Base-by-base conservation (phyloP, 192 early-diverging fungal species). In the Coemansia sp. region DNA sequence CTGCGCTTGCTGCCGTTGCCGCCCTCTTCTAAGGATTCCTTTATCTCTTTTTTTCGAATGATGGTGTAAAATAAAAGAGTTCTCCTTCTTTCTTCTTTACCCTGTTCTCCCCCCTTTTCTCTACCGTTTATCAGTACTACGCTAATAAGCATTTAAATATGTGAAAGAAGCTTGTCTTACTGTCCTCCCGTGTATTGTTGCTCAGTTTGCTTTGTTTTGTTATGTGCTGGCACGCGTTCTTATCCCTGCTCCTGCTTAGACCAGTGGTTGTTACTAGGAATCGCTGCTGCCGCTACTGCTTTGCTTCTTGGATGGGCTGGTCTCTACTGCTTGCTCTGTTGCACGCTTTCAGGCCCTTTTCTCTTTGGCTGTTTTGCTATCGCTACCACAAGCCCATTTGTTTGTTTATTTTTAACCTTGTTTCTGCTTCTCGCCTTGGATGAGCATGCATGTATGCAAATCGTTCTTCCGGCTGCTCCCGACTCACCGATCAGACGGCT, bases 21-120 rank as follows among this genome's bases (percentile, higher is more conserved):
- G 77, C 77, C 16, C 46, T 80, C 48, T 80, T 74, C 69, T 80
- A 80, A 22, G 16, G n/a, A 2, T 18, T 62, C 9, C 41, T 42
- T 19, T 7, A 1, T 32, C 39, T 65, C 26, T 11, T 48, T 47
- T 52, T 0, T 52, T 22, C n/a, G 42, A 43, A 43, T 43, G 13
- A 43, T 43, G 37, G 37, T 36, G 37, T 41, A 60, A 39, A 21
- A 32, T n/a, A 21, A 37, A 61, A 61, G 41, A 43, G 8, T 8
- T 8, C 4, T 43, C 42, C 13, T 4, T 43, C 12, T 22, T 66
- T 36, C n/a, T 43, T 8, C 10, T 43, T 43, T 26, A 3, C 26
- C 3, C 26, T 26, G 3, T 3, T 26, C 3, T 3, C 26, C 26
- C 3, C 26, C 26, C 26, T 26, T 26, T 26, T 26, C 26, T 26